Evolutionary conservation across 2,329 filamentous ascomycete genomes (phyloP), one percentile per base, ranked within the genome.

Genomic region (Neobulgaria alba): DNA sequence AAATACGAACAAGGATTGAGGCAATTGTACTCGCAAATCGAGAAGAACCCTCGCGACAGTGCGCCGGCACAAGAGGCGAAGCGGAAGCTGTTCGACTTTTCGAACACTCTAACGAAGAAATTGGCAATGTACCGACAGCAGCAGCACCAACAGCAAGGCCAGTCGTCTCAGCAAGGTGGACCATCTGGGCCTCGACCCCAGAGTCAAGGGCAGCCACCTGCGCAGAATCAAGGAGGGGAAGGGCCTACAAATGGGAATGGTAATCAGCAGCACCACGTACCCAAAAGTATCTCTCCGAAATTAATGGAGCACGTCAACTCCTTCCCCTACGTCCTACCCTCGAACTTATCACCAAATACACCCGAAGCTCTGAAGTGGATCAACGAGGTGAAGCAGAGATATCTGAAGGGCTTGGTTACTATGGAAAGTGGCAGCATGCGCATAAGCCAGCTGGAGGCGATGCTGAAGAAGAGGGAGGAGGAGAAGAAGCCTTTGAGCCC

Each of bases 81-180:
- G 47, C 66, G 67, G 30, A 80, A 79, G 60, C 72, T 82, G 16
- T 58, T 63, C 5, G 75, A 80, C 7, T 81, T 82, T 54, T 75
- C 76, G 0, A 67, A 67, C 32, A 77, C 75, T 59, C 65, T 82
- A 2, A 59, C 67, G 3, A 58, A 57, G 0, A 79, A 77, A 57
- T 65, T 77, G 4, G 65, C 71, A 38, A 55, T 58, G 37, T 40
- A 42, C 17, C 36, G 39, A 18, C 29, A 32, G 14, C 42, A 50
- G 26, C 30, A 33, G 14, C 43, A 50, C 26, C 47, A 51, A 42
- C 38, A 46, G 41, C 32, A 33, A 23, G 42, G 48, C 21, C 44
- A 53, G 31, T 12, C 41, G 30, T 41, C 42, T 29, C 46, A 42
- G 14, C 41, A 44, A 14, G 41, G 35, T 30, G 44, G 44, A 17